A percentile compares a stretch with the other conserved stretches of the same genome.
These are phyloP conservation scores for Monilinia fructigena DNA, from an alignment of 2,329 filamentous ascomycete species.

Conservation along the genomic window DNA sequence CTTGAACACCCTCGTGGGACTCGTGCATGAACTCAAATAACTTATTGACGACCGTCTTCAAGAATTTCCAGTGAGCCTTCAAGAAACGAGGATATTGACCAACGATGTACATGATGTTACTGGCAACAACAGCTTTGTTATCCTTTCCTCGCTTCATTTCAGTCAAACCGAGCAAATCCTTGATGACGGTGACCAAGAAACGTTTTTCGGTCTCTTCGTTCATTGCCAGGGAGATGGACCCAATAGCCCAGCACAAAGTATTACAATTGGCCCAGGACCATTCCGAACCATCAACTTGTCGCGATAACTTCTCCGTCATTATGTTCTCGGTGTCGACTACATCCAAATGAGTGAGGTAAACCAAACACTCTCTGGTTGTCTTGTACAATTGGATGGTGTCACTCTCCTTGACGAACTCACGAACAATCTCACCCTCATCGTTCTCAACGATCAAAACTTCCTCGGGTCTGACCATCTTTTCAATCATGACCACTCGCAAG, in stretches of 20 bases:
- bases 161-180: slow-evolving; percentile 91
- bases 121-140: slow-evolving; percentile 98
- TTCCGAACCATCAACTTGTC: slow-evolving; percentile 91
- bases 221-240: slow-evolving; percentile 97
- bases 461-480: slow-evolving; percentile 98
- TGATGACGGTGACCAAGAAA: slow-evolving; percentile 97
- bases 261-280: slow-evolving; percentile 99
- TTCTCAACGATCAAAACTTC: slow-evolving; percentile 99
- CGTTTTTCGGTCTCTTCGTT: slow-evolving; percentile 99
- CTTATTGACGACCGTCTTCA: slow-evolving; percentile 99
- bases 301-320: slow-evolving; percentile 97
- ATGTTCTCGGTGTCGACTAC: slow-evolving; percentile 97
- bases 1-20: slow-evolving; percentile 97
- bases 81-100: slow-evolving; percentile 97
- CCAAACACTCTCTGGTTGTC: slow-evolving; percentile 93
- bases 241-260: slow-evolving; percentile 98
- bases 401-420: slow-evolving; percentile 98
- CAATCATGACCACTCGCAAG: slow-evolving; percentile 95
- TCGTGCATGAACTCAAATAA: slow-evolving; percentile 99
- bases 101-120: slow-evolving; percentile 99
- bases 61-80: slow-evolving; percentile 99
- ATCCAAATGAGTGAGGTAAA: slow-evolving; percentile 95
- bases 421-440: slow-evolving; percentile 97
- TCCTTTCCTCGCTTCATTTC: slow-evolving; percentile 99
- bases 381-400: slow-evolving; percentile 99